Base-by-base conservation (phyloP, 2,329 filamentous ascomycete genomes). In the Sporothrix globosa region DNA sequence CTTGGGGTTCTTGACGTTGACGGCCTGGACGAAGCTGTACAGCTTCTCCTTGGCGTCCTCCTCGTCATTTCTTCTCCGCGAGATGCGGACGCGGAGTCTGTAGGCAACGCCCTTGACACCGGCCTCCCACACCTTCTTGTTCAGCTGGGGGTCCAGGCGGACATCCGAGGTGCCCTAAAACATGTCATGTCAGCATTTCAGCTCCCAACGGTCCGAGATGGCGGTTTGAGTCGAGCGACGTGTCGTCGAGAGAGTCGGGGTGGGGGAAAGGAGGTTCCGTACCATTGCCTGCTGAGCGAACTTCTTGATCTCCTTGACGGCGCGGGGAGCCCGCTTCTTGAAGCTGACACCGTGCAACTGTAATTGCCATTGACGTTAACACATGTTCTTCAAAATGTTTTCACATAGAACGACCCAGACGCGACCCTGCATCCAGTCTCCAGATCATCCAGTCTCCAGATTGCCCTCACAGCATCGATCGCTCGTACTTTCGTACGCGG, bases 101-200 rank as follows among this genome's bases (percentile, higher is more conserved):
- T 91, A 98, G 78, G 95, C 93, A 77, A 97, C 94, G 81, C 96
- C 96, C 92, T 98, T 99, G 88, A 99, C 90, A 84, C 96, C 96
- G 81, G 91, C 88, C 87, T 99, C 96, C 96, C 96, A 99, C 83
- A 99, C 95, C 90, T 99, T 98, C 92, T 99, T 99, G 92, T 99
- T 99, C 81, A 99, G 87, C 87, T 96, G 92, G 81, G 96, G 96
- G 89, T 99, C 96, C 82, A 99, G 86, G 80, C 96, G 96, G 86
- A 99, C 96, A 83, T 99, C 96, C 80, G 88, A 85, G 85, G 96
- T 99, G 82, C 95, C 95, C 96, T 99, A 78, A 30, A 24, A 11
- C 4, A 30, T 68, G 17, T 21, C 7, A 39, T 60, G 67, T 69
- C 61, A 68, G 61, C 53, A 68, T 69, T 34, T 24, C 19, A 11